These are phyloP conservation scores for Colletotrichum salicis DNA, from an alignment of 2,329 filamentous ascomycete genomes.

Conservation along the genomic window DNA sequence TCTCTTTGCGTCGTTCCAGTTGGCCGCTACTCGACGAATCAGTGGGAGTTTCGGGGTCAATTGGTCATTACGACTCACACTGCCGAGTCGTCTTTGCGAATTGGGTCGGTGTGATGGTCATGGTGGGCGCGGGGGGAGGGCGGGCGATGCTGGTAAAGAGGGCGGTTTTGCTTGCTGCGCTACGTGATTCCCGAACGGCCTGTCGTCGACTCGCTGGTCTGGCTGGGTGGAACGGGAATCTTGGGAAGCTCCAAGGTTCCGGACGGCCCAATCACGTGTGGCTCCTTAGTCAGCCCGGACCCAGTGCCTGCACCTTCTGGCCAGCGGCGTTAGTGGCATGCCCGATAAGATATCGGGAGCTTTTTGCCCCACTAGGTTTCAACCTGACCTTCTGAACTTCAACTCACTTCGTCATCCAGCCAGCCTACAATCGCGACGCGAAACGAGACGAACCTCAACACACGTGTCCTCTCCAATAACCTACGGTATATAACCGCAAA, in stretches of 20 bases:
- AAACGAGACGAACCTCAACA: background rate
- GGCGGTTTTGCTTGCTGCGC: constrained; percentile 41
- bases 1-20: constrained; percentile 87
- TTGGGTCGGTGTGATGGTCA: constrained; percentile 93
- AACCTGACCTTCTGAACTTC: background rate
- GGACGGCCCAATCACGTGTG: constrained; percentile 32
- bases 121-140: constrained; percentile 59
- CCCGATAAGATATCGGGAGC: constrained; percentile 7
- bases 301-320: background rate
- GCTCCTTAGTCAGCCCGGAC: constrained; percentile 29
- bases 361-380: constrained; percentile 25
- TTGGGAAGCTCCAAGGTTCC: constrained; percentile 27
- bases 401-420: constrained; percentile 10
- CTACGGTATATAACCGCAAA: background rate
- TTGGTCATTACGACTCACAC: constrained; percentile 64
- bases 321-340: background rate
- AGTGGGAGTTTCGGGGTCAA: constrained; percentile 43
- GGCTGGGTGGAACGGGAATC: constrained; percentile 16
- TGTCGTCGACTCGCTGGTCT: constrained; percentile 14
- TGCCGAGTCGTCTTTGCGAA: constrained; percentile 84
- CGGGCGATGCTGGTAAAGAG: constrained; percentile 42
- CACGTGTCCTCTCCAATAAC: no score
- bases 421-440: background rate
- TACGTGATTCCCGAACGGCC: constrained; percentile 39
- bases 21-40: constrained; percentile 72